Conservation (phyloP, 805 yeast genomes). For the Saccharomycopsis schoenii region DNA sequence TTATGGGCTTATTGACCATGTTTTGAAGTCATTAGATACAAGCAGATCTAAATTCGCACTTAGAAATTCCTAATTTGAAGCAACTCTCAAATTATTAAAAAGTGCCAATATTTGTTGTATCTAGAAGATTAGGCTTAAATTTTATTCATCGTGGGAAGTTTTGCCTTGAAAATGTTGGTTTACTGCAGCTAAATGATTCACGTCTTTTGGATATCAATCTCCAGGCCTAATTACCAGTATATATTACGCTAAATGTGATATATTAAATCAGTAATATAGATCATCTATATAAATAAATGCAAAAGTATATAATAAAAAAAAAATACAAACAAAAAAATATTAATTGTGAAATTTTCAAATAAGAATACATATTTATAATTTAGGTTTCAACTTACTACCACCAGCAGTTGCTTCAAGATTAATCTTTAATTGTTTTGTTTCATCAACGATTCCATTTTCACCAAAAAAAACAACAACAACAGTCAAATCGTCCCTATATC, state of each 20-base stretch:
- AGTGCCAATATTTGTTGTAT: too few species aligned
- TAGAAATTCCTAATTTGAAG: too few species aligned
- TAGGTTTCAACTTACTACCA: conserved; percentile 27
- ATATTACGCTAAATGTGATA: background rate
- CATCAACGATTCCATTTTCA: conserved; percentile 31
- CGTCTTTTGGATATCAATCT: too few species aligned
- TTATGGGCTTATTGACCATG: too few species aligned
- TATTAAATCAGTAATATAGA: background rate
- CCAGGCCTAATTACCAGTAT: background rate
- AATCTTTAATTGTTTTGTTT: conserved; percentile 42
- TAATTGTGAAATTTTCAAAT: background rate
- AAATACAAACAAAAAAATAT: background rate
- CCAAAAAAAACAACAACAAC: conserved; percentile 95
- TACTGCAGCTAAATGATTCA: too few species aligned
- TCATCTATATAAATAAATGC: background rate
- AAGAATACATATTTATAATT: background rate
- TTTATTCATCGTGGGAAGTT: too few species aligned
- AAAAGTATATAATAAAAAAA: background rate
- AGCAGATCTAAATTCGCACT: too few species aligned
- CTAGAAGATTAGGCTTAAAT: too few species aligned
- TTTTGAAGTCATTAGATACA: too few species aligned
- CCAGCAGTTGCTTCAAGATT: conserved; percentile 51
- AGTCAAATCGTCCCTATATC: conserved; percentile 91
- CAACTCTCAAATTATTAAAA: too few species aligned
- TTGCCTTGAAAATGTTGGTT: too few species aligned